Evolutionary conservation across 805 yeast species (phyloP), one percentile per base, ranked within the genome.

Genomic region (Lipomyces kockii): DNA sequence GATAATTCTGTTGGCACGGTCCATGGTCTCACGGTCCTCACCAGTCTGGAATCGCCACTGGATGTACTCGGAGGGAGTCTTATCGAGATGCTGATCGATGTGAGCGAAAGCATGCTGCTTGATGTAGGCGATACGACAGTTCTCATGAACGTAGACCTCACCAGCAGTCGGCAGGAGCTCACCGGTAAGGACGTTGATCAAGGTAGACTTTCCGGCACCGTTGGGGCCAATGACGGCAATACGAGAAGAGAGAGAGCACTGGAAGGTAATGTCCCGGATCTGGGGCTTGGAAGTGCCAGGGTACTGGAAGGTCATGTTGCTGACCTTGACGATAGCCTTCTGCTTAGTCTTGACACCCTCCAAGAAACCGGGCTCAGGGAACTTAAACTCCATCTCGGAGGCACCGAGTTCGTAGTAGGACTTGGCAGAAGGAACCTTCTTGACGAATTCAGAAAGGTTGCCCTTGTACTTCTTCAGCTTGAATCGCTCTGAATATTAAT

Each of bases 31-130:
- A 87, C 99, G 92, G 85, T 95, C 99, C 87, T 95, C 99, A 93
- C 99, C 99, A 81, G 99, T 95, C 87, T 95, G 99, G 98, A 94
- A 95, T 90, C 99, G 95, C 99, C 99, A 95, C 87, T 95, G 99
- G 78, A 95, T 95, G 87, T 95, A 95, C 87, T 95, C 99, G 79
- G 98, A 92, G 81, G 99, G 99, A 80, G 99, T 95, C 89, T 90
- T 91, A 89, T 95, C 99, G 83, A 94, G 88, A 83, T 95, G 99
- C 81, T 90, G 88, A 84, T 96, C 99, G 80, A 95, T 94, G 84
- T 95, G 99, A 75, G 98, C 98, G 81, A 95, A 95, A 83, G 99
- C 99, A 84, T 96, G 99, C 87, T 95, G 99, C 87, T 95, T 95
- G 79, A 95, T 93, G 95, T 95, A 95, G 80, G 98, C 99, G 80